Conservation (phyloP, 2,329 filamentous ascomycete species). For the Sporothrix schenckii region DNA sequence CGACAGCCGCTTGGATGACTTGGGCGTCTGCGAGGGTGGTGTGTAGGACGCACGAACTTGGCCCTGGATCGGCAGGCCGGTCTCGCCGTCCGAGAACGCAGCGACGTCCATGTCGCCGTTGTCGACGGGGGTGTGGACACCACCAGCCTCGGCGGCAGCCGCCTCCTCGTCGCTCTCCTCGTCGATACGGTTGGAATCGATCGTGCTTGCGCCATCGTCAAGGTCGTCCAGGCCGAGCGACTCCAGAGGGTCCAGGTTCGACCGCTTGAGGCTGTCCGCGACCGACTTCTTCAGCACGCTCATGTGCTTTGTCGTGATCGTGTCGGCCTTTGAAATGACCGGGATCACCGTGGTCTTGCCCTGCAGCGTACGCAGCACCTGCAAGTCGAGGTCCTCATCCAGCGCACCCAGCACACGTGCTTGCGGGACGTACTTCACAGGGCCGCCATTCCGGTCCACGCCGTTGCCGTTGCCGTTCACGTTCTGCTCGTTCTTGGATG, state of each 20-base stretch:
- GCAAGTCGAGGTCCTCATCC: slow-evolving; percentile 86
- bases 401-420: slow-evolving; percentile 65
- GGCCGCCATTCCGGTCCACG: slow-evolving; percentile 54
- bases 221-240: slow-evolving; percentile 80
- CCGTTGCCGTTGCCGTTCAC: slow-evolving; percentile 17
- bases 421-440: slow-evolving; percentile 51
- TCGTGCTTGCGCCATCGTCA: slow-evolving; percentile 55
- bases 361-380: slow-evolving; percentile 83
- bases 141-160: slow-evolving; percentile 33
- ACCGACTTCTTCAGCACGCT: slow-evolving; percentile 85
- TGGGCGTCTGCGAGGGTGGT: slow-evolving; percentile 37
- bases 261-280: slow-evolving; percentile 82
- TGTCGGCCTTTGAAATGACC: slow-evolving; percentile 95
- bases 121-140: slow-evolving; percentile 23
- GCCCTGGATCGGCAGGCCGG: slow-evolving; percentile 42
- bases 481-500: slow-evolving; percentile 55
- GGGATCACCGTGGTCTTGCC: slow-evolving; percentile 95
- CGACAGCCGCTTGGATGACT: slow-evolving; percentile 52
- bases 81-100: slow-evolving; percentile 40
- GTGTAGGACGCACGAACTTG: slow-evolving; percentile 28
- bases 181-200: slow-evolving; percentile 56
- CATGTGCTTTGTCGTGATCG: slow-evolving; percentile 95
- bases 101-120: slow-evolving; percentile 39
- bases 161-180: slow-evolving; percentile 56
- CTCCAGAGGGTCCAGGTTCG: slow-evolving; percentile 85